Percentiles rank a stretch among this genome's conserved stretches.
phyloP scores from a whole-genome alignment of 2,329 filamentous ascomycete genomes.

The Trichoderma arundinaceum region DNA sequence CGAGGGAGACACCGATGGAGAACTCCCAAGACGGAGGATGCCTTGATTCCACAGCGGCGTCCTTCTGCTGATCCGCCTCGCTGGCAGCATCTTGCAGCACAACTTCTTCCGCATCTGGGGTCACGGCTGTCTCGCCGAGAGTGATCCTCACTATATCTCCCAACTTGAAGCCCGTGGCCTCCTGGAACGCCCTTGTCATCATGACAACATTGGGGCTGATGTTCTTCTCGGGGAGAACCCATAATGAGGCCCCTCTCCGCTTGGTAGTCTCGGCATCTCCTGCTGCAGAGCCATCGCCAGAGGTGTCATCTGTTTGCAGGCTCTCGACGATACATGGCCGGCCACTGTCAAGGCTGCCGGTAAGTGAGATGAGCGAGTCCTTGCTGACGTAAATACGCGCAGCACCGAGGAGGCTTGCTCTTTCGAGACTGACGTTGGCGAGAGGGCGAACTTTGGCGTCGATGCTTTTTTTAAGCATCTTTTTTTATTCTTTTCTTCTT shows the following conservation, averaged over 20 bases:
- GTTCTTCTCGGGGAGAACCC: constrained; percentile 61
- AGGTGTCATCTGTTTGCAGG: constrained; percentile 35
- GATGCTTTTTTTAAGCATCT: constrained; percentile 46
- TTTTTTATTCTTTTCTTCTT: constrained; percentile 28
- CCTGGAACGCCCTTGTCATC: constrained; percentile 75
- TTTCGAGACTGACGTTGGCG: constrained; percentile 50
- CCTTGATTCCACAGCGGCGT: constrained; percentile 31
- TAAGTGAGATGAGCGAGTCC: constrained; percentile 53
- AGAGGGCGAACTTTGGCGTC: constrained; percentile 52
- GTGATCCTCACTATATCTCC: constrained; percentile 68
- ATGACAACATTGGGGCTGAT: constrained; percentile 71
- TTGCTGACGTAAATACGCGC: constrained; percentile 56
- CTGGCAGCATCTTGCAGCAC: constrained; percentile 62
- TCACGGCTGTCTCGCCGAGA: constrained; percentile 54
- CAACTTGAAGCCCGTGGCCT: constrained; percentile 73
- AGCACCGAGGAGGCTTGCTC: constrained; percentile 50
- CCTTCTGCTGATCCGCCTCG: constrained; percentile 42
- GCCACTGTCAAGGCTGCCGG: constrained; percentile 51
- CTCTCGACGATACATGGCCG: constrained; percentile 51
- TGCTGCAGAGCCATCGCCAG: constrained; percentile 26
- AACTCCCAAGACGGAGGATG: constrained; percentile 47
- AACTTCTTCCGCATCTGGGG: constrained; percentile 63
- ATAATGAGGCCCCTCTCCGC: constrained; percentile 55
- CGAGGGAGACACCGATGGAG: constrained; percentile 46
- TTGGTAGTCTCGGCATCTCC: constrained; percentile 6